Evolutionary conservation across 345 rosid genomes (phyloP).

Genomic region (Brassica cretica): DNA sequence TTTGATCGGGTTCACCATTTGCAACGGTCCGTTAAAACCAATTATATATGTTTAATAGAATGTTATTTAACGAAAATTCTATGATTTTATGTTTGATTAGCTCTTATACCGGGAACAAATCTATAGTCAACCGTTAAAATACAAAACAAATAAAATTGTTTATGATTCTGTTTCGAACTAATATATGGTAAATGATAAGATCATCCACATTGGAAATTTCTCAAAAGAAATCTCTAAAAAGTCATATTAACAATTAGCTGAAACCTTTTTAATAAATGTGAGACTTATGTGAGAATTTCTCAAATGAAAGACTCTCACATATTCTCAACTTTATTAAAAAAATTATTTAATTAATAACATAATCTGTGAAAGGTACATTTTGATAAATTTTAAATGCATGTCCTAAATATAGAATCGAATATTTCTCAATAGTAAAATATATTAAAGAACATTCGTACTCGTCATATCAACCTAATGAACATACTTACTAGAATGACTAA

Average conservation of each 20-base stretch:
- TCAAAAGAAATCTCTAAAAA: background rate
- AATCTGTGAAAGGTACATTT: background rate
- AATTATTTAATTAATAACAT: background rate
- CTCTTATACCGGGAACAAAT: background rate
- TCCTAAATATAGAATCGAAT: background rate
- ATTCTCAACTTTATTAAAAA: background rate
- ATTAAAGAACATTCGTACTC: background rate
- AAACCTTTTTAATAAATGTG: background rate
- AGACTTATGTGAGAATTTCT: background rate
- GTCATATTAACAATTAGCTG: background rate
- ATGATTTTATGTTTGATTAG: background rate
- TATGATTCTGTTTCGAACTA: background rate
- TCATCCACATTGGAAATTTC: background rate
- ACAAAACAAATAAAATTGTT: background rate
- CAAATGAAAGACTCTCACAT: background rate
- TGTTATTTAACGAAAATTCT: background rate
- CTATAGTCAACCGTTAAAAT: background rate
- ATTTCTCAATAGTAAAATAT: background rate
- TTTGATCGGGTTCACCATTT: constrained; percentile 3
- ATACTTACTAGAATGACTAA: background rate
- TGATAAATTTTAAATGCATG: background rate
- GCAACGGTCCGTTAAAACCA: background rate
- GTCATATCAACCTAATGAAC: background rate
- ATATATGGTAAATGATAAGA: background rate
- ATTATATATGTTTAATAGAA: background rate